A percentile compares a stretch with the other conserved stretches of the same genome.
These are phyloP conservation scores for Vicia sativa DNA, from an alignment of 306 rosid species.

Conservation along the genomic window DNA sequence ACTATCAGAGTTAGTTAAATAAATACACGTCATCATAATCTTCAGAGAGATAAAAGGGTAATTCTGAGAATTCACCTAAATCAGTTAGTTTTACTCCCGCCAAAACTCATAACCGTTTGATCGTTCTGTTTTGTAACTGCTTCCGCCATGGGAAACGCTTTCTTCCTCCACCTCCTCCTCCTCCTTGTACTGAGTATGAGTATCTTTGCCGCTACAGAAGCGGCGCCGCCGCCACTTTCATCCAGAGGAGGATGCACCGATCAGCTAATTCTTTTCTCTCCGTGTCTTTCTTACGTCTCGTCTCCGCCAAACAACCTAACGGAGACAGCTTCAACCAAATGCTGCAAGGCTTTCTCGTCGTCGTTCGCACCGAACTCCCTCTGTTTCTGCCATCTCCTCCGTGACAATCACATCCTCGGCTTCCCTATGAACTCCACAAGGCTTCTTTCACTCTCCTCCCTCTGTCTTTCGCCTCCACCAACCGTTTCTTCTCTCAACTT, in stretches of 20 bases:
- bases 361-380: constrained; percentile 26
- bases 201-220: not conserved
- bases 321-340: constrained; percentile 44
- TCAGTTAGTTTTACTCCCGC: constrained; percentile 16
- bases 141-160: constrained; percentile 1
- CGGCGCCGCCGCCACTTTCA: constrained; percentile 1
- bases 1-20: not conserved
- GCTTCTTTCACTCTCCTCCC: constrained; percentile 60
- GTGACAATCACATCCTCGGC: constrained; percentile 58
- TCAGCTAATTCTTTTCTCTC: constrained; percentile 57
- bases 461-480: constrained; percentile 46
- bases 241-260: constrained; percentile 40
- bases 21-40: not conserved
- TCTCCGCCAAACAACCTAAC: constrained; percentile 71
- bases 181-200: constrained; percentile 10
- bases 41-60: constrained; percentile 6
- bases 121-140: not conserved
- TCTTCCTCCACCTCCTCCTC: constrained; percentile 25
- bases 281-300: constrained; percentile 65
- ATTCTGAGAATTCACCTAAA: not conserved
- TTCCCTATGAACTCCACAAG: constrained; percentile 62
- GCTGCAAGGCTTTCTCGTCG: constrained; percentile 58
- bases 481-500: constrained; percentile 28
- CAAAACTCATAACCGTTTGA: not conserved
- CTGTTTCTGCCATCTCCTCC: constrained; percentile 69